A percentile compares a stretch with the other conserved stretches of the same genome.
Evolutionary conservation across 352 stramenopile species (phyloP).

Genomic region (Globisporangium polare): DNA sequence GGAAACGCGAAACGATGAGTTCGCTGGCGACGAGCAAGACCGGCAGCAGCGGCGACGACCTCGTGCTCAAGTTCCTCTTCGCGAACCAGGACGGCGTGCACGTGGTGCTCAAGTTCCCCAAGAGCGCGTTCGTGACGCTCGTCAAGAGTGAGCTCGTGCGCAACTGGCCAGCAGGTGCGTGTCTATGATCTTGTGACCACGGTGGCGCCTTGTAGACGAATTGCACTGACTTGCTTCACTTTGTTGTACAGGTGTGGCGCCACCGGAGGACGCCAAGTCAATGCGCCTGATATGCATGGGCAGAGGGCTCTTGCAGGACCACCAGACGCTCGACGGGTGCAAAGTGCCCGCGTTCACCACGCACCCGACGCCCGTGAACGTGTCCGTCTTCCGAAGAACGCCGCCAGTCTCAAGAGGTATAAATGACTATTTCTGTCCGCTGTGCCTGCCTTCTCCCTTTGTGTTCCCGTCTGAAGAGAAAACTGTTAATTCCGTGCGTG

Average conservation of each 20-base stretch:
- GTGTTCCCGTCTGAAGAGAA: too few relatives aligned
- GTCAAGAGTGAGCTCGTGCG: slow-evolving; percentile 69
- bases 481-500: background rate
- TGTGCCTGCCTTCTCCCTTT: too few relatives aligned
- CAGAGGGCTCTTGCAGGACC: slow-evolving; percentile 89
- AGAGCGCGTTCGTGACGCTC: slow-evolving; percentile 35
- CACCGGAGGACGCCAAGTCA: slow-evolving; percentile 47
- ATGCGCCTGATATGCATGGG: slow-evolving; percentile 95
- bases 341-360: slow-evolving; percentile 91
- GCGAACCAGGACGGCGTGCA: slow-evolving; percentile 77
- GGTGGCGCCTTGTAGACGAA: background rate
- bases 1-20: slow-evolving; percentile 6
- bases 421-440: too few relatives aligned
- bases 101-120: slow-evolving; percentile 57
- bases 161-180: slow-evolving; percentile 58
- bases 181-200: background rate
- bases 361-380: slow-evolving; percentile 94
- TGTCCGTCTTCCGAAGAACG: slow-evolving; percentile 70
- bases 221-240: background rate
- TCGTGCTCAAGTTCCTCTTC: slow-evolving; percentile 83
- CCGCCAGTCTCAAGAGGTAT: slow-evolving; percentile 24
- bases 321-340: slow-evolving; percentile 76
- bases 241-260: slow-evolving; percentile 31
- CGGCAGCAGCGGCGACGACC: slow-evolving; percentile 43
- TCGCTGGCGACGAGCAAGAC: slow-evolving; percentile 10